Base-by-base conservation (phyloP, 2,329 filamentous ascomycete genomes). In the Fusarium chlamydosporum region DNA sequence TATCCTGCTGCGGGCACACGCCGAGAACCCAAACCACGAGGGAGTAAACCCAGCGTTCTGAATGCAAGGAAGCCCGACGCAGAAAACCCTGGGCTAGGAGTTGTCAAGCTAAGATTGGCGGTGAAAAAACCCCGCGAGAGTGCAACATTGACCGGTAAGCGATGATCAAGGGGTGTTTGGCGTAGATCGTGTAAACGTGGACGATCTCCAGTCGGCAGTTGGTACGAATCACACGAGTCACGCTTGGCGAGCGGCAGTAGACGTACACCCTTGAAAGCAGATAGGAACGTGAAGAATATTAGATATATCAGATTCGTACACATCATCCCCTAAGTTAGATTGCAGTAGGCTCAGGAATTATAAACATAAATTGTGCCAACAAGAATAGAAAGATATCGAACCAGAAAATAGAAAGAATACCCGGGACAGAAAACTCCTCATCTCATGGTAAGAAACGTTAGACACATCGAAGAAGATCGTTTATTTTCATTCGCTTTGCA, bases 41-140 rank as follows among this genome's bases (percentile, higher is more conserved):
- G 76, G 74, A 11, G 50, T 73, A 4, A 77, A 76, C 43, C 72
- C 74, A 16, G 76, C 76, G 1, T 77, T 77, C 52, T 77, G 64
- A 66, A 31, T 42, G 27, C 45, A 55, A 37, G 35, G 35, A 41
- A 40, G 6, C 26, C 27, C 34, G 6, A 15, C n/a, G 16, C 40
- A 31, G 6, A 16, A 23, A 33, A 35, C 41, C 37, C 23, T 29
- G 23, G 29, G 12, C 27, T 7, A n/a, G 23, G 27, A 34, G 20
- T 33, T 48, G 31, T 13, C n/a, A 40, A 56, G 37, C 31, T 43
- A 27, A 47, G 61, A 65, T 65, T 47, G 46, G 61, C 61, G 61
- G 61, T 65, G 60, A 47, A 33, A 53, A 23, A 23, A 26, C 31
- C n/a, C 23, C 23, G 23, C 31, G 31, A 40, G 12, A 34, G 42